Evolutionary conservation across 2,329 filamentous ascomycete species (phyloP), one percentile per base, ranked within the genome.

Genomic region (Botrytis paeoniae): DNA sequence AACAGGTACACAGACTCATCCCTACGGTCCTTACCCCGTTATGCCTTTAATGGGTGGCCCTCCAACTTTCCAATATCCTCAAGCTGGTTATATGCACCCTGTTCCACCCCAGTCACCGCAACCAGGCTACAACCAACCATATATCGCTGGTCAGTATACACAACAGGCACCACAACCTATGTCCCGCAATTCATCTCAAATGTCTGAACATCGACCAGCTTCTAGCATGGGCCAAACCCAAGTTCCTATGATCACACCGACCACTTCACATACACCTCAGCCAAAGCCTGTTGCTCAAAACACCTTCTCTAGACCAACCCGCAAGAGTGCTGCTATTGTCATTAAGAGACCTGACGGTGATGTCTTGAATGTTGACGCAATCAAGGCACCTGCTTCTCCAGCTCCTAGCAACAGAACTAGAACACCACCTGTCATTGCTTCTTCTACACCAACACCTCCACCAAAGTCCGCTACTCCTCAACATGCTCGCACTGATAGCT

Each of bases 321-420:
- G 80, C 68, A 93, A 92, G 85, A 94, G 89, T 82, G 90, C 90
- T 65, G 90, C 92, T 1, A 92, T 98, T 76, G 86, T 90, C 66
- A 97, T 98, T 85, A 97, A 94, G 86, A 93, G 94, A 79, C 88
- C 91, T 43, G 88, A 91, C 72, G 95, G 94, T 75, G 93, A 96
- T 80, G 89, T 90, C 43, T 85, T 98, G 20, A 90, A 94, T 78
- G 88, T 86, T 84, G 93, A 85, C 81, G 88, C 83, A 71, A 83
- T 88, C 71, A 92, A 91, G 83, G 89, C 90, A 1, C 89, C 91
- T 32, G 89, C 91, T 22, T 86, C 87, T 25, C 86, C 73, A 83
- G 64, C 86, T 32, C 87, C 86, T 72, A 85, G 86, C 41, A 86
- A 83, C 62, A 83, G 88, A 73, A 87, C 89, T 54, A 85, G 89